Evolutionary conservation across 768 basidiomycete genomes (phyloP), one percentile per base, ranked within the genome.

Genomic region (Suillus lakei): DNA sequence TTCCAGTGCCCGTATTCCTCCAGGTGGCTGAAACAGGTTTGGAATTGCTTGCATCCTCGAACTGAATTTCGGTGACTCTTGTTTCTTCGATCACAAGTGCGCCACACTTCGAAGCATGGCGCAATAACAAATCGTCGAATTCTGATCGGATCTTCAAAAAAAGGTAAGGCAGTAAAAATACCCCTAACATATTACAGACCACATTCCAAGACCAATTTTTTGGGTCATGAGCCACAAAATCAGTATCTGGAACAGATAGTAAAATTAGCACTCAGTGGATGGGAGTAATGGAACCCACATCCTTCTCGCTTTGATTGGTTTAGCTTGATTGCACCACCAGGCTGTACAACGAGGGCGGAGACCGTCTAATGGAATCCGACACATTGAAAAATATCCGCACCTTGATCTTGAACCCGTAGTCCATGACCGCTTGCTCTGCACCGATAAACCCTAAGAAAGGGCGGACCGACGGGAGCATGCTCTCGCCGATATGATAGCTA

Each of bases 221-320:
- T n/a, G n/a, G n/a, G n/a, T n/a, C n/a, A n/a, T n/a, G n/a, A n/a
- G n/a, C n/a, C n/a, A n/a, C n/a, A n/a, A n/a, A n/a, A n/a, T n/a
- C n/a, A n/a, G n/a, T n/a, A n/a, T n/a, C n/a, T n/a, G n/a, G n/a
- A n/a, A n/a, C n/a, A n/a, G n/a, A n/a, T n/a, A n/a, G n/a, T n/a
- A n/a, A n/a, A n/a, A n/a, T n/a, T n/a, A n/a, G n/a, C n/a, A n/a
- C n/a, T n/a, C n/a, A n/a, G 39, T 43, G 34, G 6, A 67, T n/a
- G 41, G 53, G 41, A 28, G n/a, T 43, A 61, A 66, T 16, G 48
- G 43, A 5, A 78, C 85, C 71, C 70, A 86, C 87, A 88, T 60
- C 86, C 87, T 79, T 88, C 87, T 21, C 83, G 83, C 73, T 88
- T 87, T 70, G 77, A 85, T 69, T 87, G 86, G 69, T 87, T 87